These are phyloP conservation scores for Schizophyllum amplum DNA, from an alignment of 1,284 basidiomycete species.

Conservation along the genomic window DNA sequence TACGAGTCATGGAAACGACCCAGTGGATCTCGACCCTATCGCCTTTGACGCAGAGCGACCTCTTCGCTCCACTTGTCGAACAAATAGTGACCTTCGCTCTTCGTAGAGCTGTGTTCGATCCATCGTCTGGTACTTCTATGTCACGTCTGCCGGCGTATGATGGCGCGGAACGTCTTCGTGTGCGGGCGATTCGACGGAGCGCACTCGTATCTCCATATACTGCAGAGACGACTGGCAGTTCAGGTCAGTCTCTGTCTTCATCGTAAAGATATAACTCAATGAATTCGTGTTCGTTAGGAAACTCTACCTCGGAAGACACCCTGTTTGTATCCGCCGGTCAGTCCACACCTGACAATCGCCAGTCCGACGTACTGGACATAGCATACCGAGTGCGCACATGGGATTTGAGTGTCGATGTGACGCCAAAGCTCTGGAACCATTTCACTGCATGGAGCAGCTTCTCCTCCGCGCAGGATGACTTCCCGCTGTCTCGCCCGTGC, in stretches of 20 bases:
- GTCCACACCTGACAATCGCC: background rate
- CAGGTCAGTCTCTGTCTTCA: background rate
- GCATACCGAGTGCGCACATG: background rate
- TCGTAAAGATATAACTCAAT: background rate
- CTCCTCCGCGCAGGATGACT: background rate
- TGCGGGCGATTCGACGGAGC: background rate
- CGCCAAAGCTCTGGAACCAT: background rate
- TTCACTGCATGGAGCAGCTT: background rate
- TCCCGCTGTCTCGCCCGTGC: background rate
- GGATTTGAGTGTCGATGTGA: background rate
- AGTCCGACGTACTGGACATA: background rate
- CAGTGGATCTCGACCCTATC: conserved; percentile 24
- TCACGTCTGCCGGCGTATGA: background rate
- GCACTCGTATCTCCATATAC: background rate
- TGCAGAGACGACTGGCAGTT: background rate
- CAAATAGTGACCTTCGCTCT: conserved; percentile 3
- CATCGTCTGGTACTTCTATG: background rate
- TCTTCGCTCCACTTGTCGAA: conserved; percentile 7
- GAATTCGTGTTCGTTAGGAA: background rate
- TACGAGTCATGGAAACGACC: conserved; percentile 30
- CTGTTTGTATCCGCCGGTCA: background rate
- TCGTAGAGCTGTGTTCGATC: background rate
- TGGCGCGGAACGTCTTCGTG: background rate
- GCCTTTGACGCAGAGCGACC: conserved; percentile 18
- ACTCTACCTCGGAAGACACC: background rate